A percentile compares a stretch with the other conserved stretches of the same genome.
phyloP scores from a whole-genome alignment of 305 asterid genomes.

The Rubia occidens region DNA sequence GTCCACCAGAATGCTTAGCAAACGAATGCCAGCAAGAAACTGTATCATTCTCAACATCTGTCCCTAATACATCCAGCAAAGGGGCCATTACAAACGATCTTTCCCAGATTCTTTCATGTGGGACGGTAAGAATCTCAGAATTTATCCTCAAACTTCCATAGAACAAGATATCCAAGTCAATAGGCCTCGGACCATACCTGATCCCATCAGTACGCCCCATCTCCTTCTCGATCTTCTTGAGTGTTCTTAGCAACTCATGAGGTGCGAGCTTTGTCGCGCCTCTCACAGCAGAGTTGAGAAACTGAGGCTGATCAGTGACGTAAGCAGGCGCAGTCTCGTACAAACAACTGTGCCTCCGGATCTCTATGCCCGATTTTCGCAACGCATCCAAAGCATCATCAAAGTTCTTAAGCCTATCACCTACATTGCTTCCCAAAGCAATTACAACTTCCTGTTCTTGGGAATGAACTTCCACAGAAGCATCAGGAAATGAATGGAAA shows the following conservation, averaged over 20 bases:
- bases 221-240: slow-evolving; percentile 79
- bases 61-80: slow-evolving; percentile 63
- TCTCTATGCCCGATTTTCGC: slow-evolving; percentile 67
- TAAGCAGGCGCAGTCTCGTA: slow-evolving; percentile 89
- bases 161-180: slow-evolving; percentile 82
- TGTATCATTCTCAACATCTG: slow-evolving; percentile 40
- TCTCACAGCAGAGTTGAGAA: slow-evolving; percentile 84
- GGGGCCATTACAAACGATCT: slow-evolving; percentile 95
- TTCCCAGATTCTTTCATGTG: slow-evolving; percentile 90
- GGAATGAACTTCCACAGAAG: slow-evolving; percentile 53
- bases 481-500: slow-evolving; percentile 37
- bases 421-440: slow-evolving; percentile 94
- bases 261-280: slow-evolving; percentile 69
- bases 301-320: slow-evolving; percentile 84
- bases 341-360: slow-evolving; percentile 65
- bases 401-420: slow-evolving; percentile 61
- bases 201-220: slow-evolving; percentile 87
- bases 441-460: slow-evolving; percentile 74
- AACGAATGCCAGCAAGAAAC: slow-evolving; percentile 54
- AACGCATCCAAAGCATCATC: slow-evolving; percentile 69
- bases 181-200: slow-evolving; percentile 91
- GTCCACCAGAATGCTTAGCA: slow-evolving; percentile 37
- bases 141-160: slow-evolving; percentile 57
- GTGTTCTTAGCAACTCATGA: slow-evolving; percentile 42
- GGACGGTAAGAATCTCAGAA: slow-evolving; percentile 57